phyloP scores from a whole-genome alignment of 164 flowering plant species.

The Akebia trifoliata region DNA sequence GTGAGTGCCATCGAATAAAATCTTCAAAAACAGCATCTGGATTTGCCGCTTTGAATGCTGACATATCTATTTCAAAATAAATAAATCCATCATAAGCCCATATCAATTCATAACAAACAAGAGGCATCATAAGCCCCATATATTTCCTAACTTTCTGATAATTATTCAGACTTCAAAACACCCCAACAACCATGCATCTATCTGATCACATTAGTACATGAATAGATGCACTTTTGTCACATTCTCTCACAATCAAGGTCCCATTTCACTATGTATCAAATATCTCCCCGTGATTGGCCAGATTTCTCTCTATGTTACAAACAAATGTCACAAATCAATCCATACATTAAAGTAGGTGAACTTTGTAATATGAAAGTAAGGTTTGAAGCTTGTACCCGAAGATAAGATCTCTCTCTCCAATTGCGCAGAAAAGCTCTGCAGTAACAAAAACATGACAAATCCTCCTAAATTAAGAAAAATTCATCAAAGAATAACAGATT shows the following conservation, averaged over 20 bases:
- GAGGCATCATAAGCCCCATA: no score
- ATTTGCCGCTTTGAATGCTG: constrained; percentile 98
- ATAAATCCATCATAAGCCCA: neutral
- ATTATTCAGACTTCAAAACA: no score
- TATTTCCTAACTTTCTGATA: no score
- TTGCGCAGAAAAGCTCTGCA: constrained; percentile 83
- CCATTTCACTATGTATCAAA: neutral
- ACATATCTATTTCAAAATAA: constrained; percentile 64
- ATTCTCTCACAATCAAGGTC: neutral
- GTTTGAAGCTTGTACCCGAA: constrained; percentile 52
- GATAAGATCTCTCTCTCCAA: constrained; percentile 79
- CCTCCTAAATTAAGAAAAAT: constrained; percentile 9
- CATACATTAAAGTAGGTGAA: neutral
- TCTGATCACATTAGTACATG: no score
- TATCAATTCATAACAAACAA: neutral
- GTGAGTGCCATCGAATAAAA: constrained; percentile 98
- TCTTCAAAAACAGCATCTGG: constrained; percentile 94
- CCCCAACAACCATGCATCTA: no score
- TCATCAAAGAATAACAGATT: neutral
- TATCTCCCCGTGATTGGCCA: neutral
- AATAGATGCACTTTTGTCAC: neutral
- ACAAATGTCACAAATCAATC: neutral
- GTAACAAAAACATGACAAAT: constrained; percentile 6
- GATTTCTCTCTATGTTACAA: neutral
- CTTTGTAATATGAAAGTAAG: neutral